phyloP scores from a whole-genome alignment of 345 rosid species.

The Brassica carinata region DNA sequence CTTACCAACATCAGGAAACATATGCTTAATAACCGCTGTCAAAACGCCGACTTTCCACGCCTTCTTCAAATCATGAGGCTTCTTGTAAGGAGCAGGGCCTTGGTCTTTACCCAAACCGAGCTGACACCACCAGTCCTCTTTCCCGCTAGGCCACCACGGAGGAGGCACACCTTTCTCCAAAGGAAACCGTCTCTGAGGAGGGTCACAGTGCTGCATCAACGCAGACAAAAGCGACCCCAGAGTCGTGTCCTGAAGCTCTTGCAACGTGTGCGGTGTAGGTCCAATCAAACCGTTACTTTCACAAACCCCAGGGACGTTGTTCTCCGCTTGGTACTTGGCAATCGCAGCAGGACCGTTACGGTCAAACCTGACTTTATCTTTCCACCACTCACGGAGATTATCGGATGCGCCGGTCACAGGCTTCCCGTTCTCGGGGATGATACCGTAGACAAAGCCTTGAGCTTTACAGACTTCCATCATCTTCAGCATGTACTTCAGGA shows the following conservation, averaged over 20 bases:
- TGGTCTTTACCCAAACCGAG: constrained; percentile 70
- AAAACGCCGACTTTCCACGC: constrained; percentile 98
- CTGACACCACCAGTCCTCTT: constrained; percentile 93
- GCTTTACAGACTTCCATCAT: constrained; percentile 97
- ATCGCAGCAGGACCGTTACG: constrained; percentile 98
- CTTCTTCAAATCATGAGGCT: constrained; percentile 97
- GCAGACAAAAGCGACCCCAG: constrained; percentile 91
- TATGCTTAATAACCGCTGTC: constrained; percentile 95
- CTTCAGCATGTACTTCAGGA: constrained; percentile 97
- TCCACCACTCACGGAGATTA: constrained; percentile 98
- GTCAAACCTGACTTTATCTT: constrained; percentile 95
- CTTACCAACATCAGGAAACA: constrained; percentile 93
- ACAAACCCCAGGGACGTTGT: constrained; percentile 52
- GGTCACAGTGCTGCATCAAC: constrained; percentile 97
- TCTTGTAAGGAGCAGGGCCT: constrained; percentile 83
- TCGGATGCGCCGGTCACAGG: constrained; percentile 95
- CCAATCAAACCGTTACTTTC: constrained; percentile 63
- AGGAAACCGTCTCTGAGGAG: constrained; percentile 92
- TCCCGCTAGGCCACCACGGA: constrained; percentile 98
- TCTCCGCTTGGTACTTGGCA: constrained; percentile 74
- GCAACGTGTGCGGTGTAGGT: constrained; percentile 63
- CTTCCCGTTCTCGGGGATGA: constrained; percentile 95
- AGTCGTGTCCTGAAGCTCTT: constrained; percentile 97
- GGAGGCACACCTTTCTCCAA: constrained; percentile 86
- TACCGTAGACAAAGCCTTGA: constrained; percentile 96